Conservation (phyloP, 768 basidiomycete species). For the Kwoniella shandongensis region DNA sequence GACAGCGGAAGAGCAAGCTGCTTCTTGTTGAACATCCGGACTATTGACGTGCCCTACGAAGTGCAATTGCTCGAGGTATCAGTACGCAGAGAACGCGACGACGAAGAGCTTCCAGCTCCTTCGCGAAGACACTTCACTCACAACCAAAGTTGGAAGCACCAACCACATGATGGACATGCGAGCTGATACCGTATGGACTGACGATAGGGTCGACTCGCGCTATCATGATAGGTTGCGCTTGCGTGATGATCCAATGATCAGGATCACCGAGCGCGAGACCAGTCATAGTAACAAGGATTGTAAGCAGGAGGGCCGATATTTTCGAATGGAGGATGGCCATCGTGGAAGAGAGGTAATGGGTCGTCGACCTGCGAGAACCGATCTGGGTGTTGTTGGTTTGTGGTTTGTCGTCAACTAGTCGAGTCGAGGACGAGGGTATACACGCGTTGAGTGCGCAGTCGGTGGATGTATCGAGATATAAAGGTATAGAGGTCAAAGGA, state of each 20-base stretch:
- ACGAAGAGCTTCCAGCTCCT: background rate
- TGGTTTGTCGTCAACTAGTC: no score
- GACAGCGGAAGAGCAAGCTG: constrained; percentile 40
- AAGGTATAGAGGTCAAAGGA: no score
- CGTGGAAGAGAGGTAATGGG: no score
- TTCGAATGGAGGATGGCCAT: no score
- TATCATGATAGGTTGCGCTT: constrained; percentile 24
- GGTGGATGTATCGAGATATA: no score
- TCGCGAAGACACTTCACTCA: constrained; percentile 9
- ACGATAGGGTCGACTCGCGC: constrained; percentile 53
- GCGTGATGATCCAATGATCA: constrained; percentile 33
- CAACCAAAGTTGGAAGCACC: constrained; percentile 48
- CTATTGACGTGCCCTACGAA: constrained; percentile 16
- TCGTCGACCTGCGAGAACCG: no score
- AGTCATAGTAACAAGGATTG: background rate
- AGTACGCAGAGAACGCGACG: background rate
- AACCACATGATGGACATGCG: constrained; percentile 48
- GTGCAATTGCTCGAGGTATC: background rate
- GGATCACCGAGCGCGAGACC: constrained; percentile 2
- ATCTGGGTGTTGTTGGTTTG: no score
- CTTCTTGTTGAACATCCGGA: constrained; percentile 21
- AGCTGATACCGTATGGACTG: constrained; percentile 35
- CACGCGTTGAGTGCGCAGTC: no score
- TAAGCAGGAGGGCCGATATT: background rate
- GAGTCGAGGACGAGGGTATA: no score